Conservation (phyloP, 78 protist genomes). For the Polysphondylium violaceum region DNA sequence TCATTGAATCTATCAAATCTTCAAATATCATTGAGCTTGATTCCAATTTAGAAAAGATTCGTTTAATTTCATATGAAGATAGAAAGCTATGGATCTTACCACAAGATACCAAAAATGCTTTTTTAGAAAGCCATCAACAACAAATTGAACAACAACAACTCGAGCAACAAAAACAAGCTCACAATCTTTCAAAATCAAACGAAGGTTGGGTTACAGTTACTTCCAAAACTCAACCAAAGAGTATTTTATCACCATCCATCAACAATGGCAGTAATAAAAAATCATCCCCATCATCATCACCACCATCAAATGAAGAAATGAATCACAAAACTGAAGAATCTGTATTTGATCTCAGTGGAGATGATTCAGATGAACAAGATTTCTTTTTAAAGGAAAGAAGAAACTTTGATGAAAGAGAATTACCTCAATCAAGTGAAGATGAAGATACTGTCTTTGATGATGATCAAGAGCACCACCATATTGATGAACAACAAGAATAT, state of each 20-base stretch:
- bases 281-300: neutral
- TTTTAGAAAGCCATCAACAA: neutral
- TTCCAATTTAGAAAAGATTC: neutral
- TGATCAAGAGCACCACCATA: constrained; percentile 2
- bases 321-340: constrained; percentile 37
- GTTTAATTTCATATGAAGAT: neutral
- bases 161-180: neutral
- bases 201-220: constrained; percentile 37
- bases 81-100: constrained; percentile 26
- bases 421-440: constrained; percentile 24
- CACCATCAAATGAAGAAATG: neutral
- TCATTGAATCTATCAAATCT: neutral
- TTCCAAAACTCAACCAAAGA: constrained; percentile 13
- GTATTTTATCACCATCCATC: no score
- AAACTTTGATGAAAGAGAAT: constrained; percentile 38
- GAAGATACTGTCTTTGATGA: constrained; percentile 1
- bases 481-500: neutral
- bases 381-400: constrained; percentile 62
- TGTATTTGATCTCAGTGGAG: constrained; percentile 32
- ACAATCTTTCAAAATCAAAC: neutral
- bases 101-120: constrained; percentile 13
- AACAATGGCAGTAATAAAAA: neutral
- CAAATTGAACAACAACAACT: neutral
- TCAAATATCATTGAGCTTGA: constrained; percentile 20
- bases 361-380: constrained; percentile 2